Evolutionary conservation across 768 basidiomycete species (phyloP).

Genomic region (Mycena epipterygia): DNA sequence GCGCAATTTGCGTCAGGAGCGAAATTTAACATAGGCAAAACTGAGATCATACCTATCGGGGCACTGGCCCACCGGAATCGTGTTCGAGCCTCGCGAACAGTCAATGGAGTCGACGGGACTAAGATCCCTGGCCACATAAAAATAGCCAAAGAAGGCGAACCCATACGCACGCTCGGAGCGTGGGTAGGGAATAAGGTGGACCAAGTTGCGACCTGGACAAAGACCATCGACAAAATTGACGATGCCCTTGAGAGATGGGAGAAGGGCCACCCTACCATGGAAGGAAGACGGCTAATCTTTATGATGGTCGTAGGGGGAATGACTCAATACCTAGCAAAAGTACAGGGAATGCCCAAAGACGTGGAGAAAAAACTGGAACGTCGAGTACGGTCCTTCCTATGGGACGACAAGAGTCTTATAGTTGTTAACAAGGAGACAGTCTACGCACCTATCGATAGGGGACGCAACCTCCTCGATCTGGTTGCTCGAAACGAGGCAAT

Average conservation of each 20-base stretch:
- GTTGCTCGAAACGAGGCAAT: conserved; percentile 21
- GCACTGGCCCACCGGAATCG: background rate
- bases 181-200: conserved; percentile 24
- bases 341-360: conserved; percentile 39
- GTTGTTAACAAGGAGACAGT: conserved; percentile 12
- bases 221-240: conserved; percentile 18
- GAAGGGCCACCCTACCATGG: conserved; percentile 28
- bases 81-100: background rate
- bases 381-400: conserved; percentile 16
- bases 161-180: conserved; percentile 21
- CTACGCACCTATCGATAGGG: conserved; percentile 2
- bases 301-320: conserved; percentile 34
- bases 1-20: conserved; percentile 25
- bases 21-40: conserved; percentile 7
- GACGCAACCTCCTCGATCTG: background rate
- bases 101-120: conserved; percentile 3
- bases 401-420: background rate
- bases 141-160: conserved; percentile 14
- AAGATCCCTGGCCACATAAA: conserved; percentile 8
- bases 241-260: conserved; percentile 18
- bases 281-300: conserved; percentile 26
- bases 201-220: background rate
- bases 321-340: conserved; percentile 24
- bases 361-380: conserved; percentile 24
- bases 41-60: conserved; percentile 13